Evolutionary conservation across 805 yeast genomes (phyloP).

Genomic region (Nakazawaea pomicola): DNA sequence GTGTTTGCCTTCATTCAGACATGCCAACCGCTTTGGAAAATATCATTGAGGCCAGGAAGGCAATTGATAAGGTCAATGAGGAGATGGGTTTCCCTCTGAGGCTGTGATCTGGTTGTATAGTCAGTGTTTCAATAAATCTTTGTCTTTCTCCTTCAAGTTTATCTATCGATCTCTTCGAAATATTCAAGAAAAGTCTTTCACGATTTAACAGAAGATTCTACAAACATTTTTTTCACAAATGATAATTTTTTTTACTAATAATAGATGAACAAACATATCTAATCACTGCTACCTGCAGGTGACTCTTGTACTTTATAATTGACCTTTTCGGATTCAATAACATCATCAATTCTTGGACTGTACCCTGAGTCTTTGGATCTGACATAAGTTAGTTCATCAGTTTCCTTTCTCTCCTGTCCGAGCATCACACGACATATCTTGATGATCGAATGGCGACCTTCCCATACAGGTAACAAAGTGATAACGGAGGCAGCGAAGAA

Average conservation of each 20-base stretch:
- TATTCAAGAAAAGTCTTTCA: not conserved
- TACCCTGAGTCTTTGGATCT: conserved; percentile 12
- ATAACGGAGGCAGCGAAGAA: conserved; percentile 33
- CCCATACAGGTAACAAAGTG: conserved; percentile 42
- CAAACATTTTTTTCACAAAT: no score
- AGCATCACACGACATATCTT: conserved; percentile 15
- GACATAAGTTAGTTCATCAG: conserved; percentile 7
- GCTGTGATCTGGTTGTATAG: no score
- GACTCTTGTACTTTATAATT: not conserved
- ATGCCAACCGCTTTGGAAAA: conserved; percentile 33
- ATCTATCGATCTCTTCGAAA: no score
- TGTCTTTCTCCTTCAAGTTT: no score
- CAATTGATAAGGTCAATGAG: conserved; percentile 23
- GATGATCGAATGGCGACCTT: conserved; percentile 30
- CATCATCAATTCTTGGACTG: not conserved
- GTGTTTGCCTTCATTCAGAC: conserved; percentile 32
- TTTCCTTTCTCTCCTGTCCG: conserved; percentile 7
- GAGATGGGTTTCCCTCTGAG: conserved; percentile 8
- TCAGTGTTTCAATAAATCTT: no score
- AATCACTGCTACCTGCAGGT: no score
- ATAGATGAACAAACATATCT: no score
- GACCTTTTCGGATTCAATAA: not conserved
- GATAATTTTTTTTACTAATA: no score
- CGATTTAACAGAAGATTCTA: not conserved
- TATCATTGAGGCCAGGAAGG: conserved; percentile 25